Conservation (phyloP, 73 alveolate species). For the Symbiodinium pilosum region DNA sequence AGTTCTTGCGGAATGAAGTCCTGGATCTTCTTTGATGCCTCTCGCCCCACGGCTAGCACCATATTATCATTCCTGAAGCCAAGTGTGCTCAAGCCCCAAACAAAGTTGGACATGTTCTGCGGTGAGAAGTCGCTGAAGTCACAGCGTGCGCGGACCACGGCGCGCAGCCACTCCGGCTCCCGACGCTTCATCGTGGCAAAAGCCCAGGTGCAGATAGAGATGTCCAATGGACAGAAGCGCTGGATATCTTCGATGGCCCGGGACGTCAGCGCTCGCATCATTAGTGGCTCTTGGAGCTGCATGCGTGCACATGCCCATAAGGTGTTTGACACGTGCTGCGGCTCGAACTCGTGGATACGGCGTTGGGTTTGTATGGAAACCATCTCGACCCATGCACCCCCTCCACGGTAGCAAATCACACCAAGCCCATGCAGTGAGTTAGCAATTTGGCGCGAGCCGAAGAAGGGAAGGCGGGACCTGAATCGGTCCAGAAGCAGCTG, state of each 20-base stretch:
- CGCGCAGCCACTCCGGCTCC: slow-evolving; percentile 88
- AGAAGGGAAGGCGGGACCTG: slow-evolving; percentile 78
- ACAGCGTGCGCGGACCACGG: slow-evolving; percentile 90
- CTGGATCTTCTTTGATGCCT: slow-evolving; percentile 56
- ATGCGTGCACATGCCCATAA: slow-evolving; percentile 93
- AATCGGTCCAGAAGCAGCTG: slow-evolving; percentile 58
- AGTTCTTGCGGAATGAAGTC: slow-evolving; percentile 93
- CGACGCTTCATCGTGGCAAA: slow-evolving; percentile 88
- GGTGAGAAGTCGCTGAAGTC: slow-evolving; percentile 90
- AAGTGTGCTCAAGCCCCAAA: slow-evolving; percentile 81
- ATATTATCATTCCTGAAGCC: slow-evolving; percentile 87
- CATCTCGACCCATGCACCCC: slow-evolving; percentile 85
- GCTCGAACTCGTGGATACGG: slow-evolving; percentile 92
- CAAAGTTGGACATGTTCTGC: slow-evolving; percentile 93
- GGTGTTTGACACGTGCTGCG: slow-evolving; percentile 93
- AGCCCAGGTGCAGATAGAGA: slow-evolving; percentile 94
- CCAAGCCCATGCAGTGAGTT: slow-evolving; percentile 91
- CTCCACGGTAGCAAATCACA: slow-evolving; percentile 36
- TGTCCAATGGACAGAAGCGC: slow-evolving; percentile 92
- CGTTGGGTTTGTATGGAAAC: slow-evolving; percentile 87
- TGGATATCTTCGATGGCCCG: slow-evolving; percentile 47
- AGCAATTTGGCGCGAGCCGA: slow-evolving; percentile 89
- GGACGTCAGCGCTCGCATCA: slow-evolving; percentile 39
- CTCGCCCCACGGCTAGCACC: slow-evolving; percentile 93
- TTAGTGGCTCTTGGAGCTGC: slow-evolving; percentile 88